Evolutionary conservation across 2,329 filamentous ascomycete genomes (phyloP).

Genomic region (Tolypocladium endophyticum): DNA sequence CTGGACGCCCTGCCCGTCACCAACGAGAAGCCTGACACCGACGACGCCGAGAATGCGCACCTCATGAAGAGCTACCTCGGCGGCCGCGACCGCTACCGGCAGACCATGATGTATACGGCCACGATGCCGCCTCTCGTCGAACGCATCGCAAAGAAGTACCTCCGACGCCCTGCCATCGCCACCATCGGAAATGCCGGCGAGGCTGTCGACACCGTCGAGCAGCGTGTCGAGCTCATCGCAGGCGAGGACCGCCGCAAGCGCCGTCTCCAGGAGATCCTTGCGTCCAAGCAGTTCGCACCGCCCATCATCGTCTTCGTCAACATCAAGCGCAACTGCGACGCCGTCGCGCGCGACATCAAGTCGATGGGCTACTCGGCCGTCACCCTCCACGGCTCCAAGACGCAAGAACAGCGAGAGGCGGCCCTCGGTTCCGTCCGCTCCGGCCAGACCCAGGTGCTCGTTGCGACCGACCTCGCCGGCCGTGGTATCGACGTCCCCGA

Average conservation of each 20-base stretch:
- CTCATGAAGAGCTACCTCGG: conserved; percentile 77
- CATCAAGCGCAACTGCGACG: conserved; percentile 98
- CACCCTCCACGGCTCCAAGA: conserved; percentile 90
- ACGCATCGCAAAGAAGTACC: conserved; percentile 92
- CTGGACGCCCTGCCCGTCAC: conserved; percentile 83
- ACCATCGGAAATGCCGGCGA: conserved; percentile 92
- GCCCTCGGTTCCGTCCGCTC: conserved; percentile 76
- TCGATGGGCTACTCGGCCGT: conserved; percentile 84
- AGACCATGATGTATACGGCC: conserved; percentile 99
- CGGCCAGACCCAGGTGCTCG: conserved; percentile 74
- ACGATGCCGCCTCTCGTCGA: conserved; percentile 93
- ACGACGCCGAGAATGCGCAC: conserved; percentile 75
- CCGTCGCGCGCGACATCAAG: conserved; percentile 87
- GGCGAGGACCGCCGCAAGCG: conserved; percentile 97
- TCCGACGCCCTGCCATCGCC: conserved; percentile 84
- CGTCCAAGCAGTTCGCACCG: conserved; percentile 66
- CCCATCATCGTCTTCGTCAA: conserved; percentile 99
- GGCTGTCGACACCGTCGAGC: conserved; percentile 95
- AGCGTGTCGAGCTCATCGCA: conserved; percentile 82
- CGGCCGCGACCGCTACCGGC: conserved; percentile 70
- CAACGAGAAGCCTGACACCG: conserved; percentile 92
- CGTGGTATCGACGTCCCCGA: conserved; percentile 97
- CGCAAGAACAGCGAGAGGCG: conserved; percentile 93
- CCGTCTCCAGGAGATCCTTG: conserved; percentile 81
- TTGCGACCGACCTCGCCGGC: conserved; percentile 90